Percentiles rank a stretch among this genome's conserved stretches.
Conservation (phyloP, 1,284 basidiomycete genomes). For the Tremellales sp. region DNA sequence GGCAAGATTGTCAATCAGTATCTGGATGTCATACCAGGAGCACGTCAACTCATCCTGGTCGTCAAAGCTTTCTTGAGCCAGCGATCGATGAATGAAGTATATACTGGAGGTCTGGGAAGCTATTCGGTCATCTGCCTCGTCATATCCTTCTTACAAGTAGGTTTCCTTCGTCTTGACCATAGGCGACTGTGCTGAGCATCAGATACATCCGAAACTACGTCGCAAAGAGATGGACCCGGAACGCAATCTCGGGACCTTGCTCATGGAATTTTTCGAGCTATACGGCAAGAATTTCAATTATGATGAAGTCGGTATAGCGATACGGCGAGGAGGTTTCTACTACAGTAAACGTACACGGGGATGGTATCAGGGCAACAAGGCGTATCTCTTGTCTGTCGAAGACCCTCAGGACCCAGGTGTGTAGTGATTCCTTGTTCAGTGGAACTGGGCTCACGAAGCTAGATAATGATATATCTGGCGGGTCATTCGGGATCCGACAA, state of each 20-base stretch:
- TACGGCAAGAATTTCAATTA: constrained; percentile 93
- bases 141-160: constrained; percentile 83
- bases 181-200: not conserved
- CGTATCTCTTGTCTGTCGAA: constrained; percentile 75
- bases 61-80: constrained; percentile 88
- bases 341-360: constrained; percentile 73
- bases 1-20: constrained; percentile 79
- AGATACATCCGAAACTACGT: constrained; percentile 91
- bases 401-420: constrained; percentile 89
- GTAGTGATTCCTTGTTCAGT: constrained; percentile 50
- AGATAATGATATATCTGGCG: constrained; percentile 91
- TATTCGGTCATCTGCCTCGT: constrained; percentile 92
- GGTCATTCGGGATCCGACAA: constrained; percentile 77
- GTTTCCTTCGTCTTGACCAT: constrained; percentile 15
- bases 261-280: constrained; percentile 95
- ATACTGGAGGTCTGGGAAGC: constrained; percentile 87
- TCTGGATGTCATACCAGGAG: constrained; percentile 66
- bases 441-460: not conserved
- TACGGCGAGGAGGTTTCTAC: constrained; percentile 78
- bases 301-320: constrained; percentile 80
- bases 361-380: constrained; percentile 64
- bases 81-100: constrained; percentile 94
- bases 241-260: constrained; percentile 81
- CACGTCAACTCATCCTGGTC: constrained; percentile 76
- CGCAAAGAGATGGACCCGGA: constrained; percentile 79